Evolutionary conservation across 352 stramenopile genomes (phyloP), one percentile per base, ranked within the genome.

Genomic region (Bremia lactucae): DNA sequence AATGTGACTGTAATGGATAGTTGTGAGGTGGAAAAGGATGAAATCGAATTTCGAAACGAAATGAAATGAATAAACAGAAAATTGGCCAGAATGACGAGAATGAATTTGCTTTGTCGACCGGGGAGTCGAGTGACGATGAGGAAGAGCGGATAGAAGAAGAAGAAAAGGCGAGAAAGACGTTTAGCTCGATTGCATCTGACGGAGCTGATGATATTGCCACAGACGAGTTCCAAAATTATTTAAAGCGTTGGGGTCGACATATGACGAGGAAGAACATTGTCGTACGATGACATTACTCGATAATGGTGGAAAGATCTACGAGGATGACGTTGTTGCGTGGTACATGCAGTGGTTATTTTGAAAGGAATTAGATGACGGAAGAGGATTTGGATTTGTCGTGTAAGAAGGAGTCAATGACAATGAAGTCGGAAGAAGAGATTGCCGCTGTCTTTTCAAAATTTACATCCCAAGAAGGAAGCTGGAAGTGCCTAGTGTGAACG

Each of bases 21-120:
- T 24, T 3, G 24, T 40, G 14, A 41, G 33, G 22, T 29, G 6
- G 49, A 41, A 26, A 15, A 4, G 19, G 21, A 55, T 7, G 14
- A 20, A 1, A 2, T 23, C 26, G 40, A 8, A 11, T 38, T 45
- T 31, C 20, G 23, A 8, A 46, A 46, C 19, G n/a, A n/a, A n/a
- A n/a, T n/a, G 33, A 51, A 0, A 6, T 3, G 6, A 40, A 46
- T 2, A 44, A 26, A 9, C 41, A 69, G 14, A 59, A 53, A 11
- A 83, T 83, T 43, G 72, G 72, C 10, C 65, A 83, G 36, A 78
- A 78, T 31, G 70, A 73, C 23, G 58, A 80, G 18, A 87, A 87
- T 36, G 55, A 63, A 29, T 83, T 87, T 15, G 63, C 65, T 0
- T 56, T 68, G 10, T 72, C 42, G 0, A 59, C 72, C 18, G 55